phyloP scores from a whole-genome alignment of 2,329 filamentous ascomycete genomes.

The Aspergillus unguis region DNA sequence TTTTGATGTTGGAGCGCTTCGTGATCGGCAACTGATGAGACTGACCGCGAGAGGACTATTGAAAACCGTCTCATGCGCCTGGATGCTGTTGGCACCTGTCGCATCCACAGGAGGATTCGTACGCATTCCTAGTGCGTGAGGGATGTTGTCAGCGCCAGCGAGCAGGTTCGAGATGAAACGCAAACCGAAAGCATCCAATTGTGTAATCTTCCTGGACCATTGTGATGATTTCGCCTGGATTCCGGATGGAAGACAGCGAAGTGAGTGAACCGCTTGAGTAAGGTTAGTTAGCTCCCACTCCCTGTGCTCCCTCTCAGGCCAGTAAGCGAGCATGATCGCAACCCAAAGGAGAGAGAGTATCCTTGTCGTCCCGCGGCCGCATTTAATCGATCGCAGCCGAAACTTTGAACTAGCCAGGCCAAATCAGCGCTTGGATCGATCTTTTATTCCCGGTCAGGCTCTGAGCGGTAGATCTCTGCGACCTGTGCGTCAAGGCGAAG shows the following conservation, averaged over 20 bases:
- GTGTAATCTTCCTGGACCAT: conserved; percentile 18
- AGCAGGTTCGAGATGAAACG: conserved; percentile 3
- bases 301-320: conserved; percentile 13
- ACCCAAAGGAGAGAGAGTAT: conserved; percentile 15
- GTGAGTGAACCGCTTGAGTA: conserved; percentile 22
- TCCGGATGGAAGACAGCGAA: conserved; percentile 21
- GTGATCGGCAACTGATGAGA: neutral
- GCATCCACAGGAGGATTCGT: conserved; percentile 10
- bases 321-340: conserved; percentile 15
- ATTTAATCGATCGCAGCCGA: conserved; percentile 13
- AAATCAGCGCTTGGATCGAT: conserved; percentile 16
- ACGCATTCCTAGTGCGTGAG: conserved; percentile 18
- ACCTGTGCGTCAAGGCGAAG: conserved; percentile 25
- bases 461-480: conserved; percentile 16
- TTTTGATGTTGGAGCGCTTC: neutral
- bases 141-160: conserved; percentile 11
- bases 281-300: conserved; percentile 23
- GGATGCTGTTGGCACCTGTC: conserved; percentile 20
- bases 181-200: neutral
- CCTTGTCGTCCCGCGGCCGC: conserved; percentile 6
- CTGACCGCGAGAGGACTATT: conserved; percentile 6
- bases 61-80: conserved; percentile 17
- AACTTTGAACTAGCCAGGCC: conserved; percentile 7
- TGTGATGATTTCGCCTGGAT: conserved; percentile 12
- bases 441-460: conserved; percentile 8